phyloP scores from a whole-genome alignment of 768 basidiomycete genomes.

The Suillus paluster region DNA sequence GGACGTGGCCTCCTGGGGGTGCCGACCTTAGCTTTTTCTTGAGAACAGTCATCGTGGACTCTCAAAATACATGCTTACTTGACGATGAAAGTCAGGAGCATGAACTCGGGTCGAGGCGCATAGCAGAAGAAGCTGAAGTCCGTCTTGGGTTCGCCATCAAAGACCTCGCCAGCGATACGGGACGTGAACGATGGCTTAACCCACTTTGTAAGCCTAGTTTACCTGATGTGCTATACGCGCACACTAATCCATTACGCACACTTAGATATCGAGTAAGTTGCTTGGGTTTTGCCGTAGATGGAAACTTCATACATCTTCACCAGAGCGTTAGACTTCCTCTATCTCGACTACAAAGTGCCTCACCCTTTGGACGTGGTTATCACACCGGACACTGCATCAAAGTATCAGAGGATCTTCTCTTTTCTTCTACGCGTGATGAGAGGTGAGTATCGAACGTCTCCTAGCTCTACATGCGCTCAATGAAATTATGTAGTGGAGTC shows the following conservation, averaged over 20 bases:
- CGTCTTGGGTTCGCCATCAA: constrained; percentile 85
- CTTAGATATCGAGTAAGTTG: constrained; percentile 54
- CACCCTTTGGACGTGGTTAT: constrained; percentile 76
- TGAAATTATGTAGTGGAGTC: constrained; percentile 57
- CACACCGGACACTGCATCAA: constrained; percentile 70
- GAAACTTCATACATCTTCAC: constrained; percentile 8
- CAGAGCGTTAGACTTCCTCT: constrained; percentile 88
- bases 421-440: constrained; percentile 79
- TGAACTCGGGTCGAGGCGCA: constrained; percentile 38
- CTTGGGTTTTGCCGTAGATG: constrained; percentile 9
- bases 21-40: constrained; percentile 84
- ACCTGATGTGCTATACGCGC: not conserved
- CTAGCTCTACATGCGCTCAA: constrained; percentile 1
- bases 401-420: constrained; percentile 85
- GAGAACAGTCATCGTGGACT: constrained; percentile 84
- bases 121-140: constrained; percentile 67
- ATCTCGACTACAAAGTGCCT: constrained; percentile 90
- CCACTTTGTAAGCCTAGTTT: constrained; percentile 67
- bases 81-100: constrained; percentile 29
- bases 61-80: constrained; percentile 47
- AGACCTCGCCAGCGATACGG: constrained; percentile 66
- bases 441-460: constrained; percentile 49
- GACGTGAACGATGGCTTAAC: constrained; percentile 79
- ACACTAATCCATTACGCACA: not conserved
- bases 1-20: constrained; percentile 87